These are phyloP conservation scores for Cytospora leucostoma DNA, from an alignment of 2,329 filamentous ascomycete species.

Conservation along the genomic window DNA sequence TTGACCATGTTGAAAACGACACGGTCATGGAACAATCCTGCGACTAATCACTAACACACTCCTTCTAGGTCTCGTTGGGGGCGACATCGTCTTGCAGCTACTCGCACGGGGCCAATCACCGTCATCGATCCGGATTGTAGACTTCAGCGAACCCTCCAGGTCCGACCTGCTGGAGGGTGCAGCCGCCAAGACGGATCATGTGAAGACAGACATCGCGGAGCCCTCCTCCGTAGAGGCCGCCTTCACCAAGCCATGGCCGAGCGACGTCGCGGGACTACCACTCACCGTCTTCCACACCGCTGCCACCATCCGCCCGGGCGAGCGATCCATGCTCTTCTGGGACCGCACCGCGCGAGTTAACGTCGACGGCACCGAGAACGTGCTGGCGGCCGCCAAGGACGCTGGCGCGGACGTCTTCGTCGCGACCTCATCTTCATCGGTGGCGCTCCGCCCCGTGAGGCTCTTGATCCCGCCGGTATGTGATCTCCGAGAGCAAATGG, in stretches of 20 bases:
- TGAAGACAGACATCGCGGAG: constrained; percentile 48
- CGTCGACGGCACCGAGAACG: constrained; percentile 50
- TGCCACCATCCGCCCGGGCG: constrained; percentile 53
- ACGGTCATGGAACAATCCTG: not conserved
- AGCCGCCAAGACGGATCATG: constrained; percentile 41
- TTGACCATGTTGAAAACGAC: not conserved
- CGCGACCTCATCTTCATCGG: constrained; percentile 54
- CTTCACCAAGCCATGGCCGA: constrained; percentile 47
- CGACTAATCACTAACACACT: not conserved
- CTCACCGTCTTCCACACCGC: constrained; percentile 56
- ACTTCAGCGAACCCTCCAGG: constrained; percentile 44
- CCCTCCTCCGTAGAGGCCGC: constrained; percentile 40
- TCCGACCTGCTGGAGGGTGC: constrained; percentile 42
- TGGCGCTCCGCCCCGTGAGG: constrained; percentile 43
- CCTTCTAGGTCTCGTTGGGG: constrained; percentile 42
- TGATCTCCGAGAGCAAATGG: too few species aligned
- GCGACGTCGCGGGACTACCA: constrained; percentile 41
- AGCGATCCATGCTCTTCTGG: constrained; percentile 49
- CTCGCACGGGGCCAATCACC: constrained; percentile 49
- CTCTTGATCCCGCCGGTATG: constrained; percentile 43
- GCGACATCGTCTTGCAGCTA: constrained; percentile 51
- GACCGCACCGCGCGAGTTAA: constrained; percentile 51
- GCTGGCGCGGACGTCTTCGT: constrained; percentile 53
- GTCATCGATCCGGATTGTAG: constrained; percentile 49
- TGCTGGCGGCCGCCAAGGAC: constrained; percentile 48